Evolutionary conservation across 2,329 filamentous ascomycete species (phyloP), one percentile per base, ranked within the genome.

Genomic region (Aureobasidium sp.): DNA sequence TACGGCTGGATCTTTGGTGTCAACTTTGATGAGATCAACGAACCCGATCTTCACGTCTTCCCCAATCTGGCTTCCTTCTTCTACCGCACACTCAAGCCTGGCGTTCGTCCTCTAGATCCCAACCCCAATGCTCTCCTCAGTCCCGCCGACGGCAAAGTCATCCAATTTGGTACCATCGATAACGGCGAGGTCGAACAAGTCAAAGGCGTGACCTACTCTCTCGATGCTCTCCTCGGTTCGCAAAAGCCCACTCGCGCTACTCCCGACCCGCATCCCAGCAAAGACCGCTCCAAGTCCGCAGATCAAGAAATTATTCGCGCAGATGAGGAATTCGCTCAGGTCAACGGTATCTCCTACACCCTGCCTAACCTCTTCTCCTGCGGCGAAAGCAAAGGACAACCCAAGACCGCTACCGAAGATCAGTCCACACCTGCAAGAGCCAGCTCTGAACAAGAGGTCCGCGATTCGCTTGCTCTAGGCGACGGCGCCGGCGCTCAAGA

Each of bases 171-270:
- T 11, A 86, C 86, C 68, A 97, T 99, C 62, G 88, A 95, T 69
- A 86, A 92, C 69, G 92, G 93, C 52, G 91, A 97, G 70, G 95
- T 99, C 47, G 94, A 99, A 74, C 94, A 99, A 77, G 93, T 99
- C 65, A 99, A 99, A 77, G 94, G 94, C 63, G 94, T 99, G 81
- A 99, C 94, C 0, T 99, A 99, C 76, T 96, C 88, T 67, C 83
- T 99, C 60, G 94, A 99, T 72, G 92, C 94, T 8, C 82, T 99
- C 1, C 82, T 99, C 2, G 94, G 94, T 55, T 74, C 74, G 66
- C 62, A 74, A 61, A 67, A 72, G 2, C 69, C 63, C 64, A 83
- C 63, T 63, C 71, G 41, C 21, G 84, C 83, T 75, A 74, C 87
- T 68, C 72, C 82, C 62, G 61, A 70, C 30, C 66, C 69, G 1